Evolutionary conservation across 441 rosid genomes (phyloP).

Genomic region (Corymbia citriodora): DNA sequence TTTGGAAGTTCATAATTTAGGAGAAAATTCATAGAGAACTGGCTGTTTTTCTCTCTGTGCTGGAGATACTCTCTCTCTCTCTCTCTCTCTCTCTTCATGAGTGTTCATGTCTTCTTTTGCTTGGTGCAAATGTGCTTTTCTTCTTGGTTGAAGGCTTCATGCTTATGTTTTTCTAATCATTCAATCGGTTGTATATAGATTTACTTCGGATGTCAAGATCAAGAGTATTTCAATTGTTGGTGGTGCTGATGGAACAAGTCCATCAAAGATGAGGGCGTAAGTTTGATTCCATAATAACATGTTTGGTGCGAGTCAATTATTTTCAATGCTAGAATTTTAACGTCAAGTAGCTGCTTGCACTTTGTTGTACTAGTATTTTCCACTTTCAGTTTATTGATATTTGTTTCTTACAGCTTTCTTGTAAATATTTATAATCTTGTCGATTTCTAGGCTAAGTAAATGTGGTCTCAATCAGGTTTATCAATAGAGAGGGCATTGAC

Average conservation of each 20-base stretch:
- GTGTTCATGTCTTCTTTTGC: background rate
- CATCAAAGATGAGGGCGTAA: slow-evolving; percentile 96
- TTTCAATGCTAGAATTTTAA: background rate
- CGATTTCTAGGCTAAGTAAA: background rate
- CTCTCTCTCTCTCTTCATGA: background rate
- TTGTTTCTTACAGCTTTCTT: background rate
- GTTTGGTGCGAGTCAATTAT: background rate
- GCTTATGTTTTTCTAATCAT: background rate
- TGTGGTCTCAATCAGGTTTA: slow-evolving; percentile 39
- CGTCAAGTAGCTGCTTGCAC: background rate
- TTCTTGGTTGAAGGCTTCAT: background rate
- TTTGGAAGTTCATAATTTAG: background rate
- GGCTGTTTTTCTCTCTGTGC: background rate
- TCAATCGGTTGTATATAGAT: slow-evolving; percentile 33
- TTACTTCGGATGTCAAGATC: slow-evolving; percentile 94
- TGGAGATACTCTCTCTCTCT: background rate
- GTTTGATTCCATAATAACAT: slow-evolving; percentile 10
- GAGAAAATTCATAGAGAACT: background rate
- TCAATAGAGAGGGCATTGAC: slow-evolving; percentile 86
- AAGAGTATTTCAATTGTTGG: slow-evolving; percentile 91
- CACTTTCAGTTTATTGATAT: background rate
- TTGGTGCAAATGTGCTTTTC: background rate
- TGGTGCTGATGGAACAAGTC: slow-evolving; percentile 88
- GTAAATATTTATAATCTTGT: background rate
- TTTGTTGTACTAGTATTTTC: background rate